Conservation (phyloP, 768 basidiomycete species). For the Gloeostereum incarnatum region DNA sequence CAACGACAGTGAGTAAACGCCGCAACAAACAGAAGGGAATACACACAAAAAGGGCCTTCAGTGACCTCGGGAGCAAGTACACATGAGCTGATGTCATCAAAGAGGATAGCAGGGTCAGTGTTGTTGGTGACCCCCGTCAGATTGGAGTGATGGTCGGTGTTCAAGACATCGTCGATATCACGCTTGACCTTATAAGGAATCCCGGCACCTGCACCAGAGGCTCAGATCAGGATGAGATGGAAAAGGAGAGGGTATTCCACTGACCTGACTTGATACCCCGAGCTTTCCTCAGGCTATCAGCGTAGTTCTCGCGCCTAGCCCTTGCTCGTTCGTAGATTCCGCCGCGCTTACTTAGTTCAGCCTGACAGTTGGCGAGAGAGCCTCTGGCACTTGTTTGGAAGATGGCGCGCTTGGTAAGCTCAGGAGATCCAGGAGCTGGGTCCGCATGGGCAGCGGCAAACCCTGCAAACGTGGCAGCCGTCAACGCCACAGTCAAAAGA, state of each 20-base stretch:
- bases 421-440: constrained; percentile 1
- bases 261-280: neutral
- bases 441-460: neutral
- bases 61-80: constrained; percentile 7
- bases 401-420: constrained; percentile 3
- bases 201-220: neutral
- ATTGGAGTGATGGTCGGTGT: constrained; percentile 7
- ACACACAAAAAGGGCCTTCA: constrained; percentile 7
- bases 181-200: constrained; percentile 6
- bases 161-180: constrained; percentile 1
- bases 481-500: neutral
- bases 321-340: constrained; percentile 5
- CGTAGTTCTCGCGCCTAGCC: constrained; percentile 1
- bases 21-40: no score
- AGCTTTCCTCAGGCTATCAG: neutral
- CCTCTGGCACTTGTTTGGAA: constrained; percentile 5
- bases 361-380: constrained; percentile 6
- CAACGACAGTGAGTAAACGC: no score
- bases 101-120: constrained; percentile 5
- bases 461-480: neutral
- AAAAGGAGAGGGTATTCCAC: neutral
- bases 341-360: no score
- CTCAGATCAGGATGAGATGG: neutral
- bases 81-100: constrained; percentile 5
- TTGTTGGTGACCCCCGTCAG: constrained; percentile 8